Conservation (phyloP, 2,329 filamentous ascomycete species). For the Microsporum audouinii region DNA sequence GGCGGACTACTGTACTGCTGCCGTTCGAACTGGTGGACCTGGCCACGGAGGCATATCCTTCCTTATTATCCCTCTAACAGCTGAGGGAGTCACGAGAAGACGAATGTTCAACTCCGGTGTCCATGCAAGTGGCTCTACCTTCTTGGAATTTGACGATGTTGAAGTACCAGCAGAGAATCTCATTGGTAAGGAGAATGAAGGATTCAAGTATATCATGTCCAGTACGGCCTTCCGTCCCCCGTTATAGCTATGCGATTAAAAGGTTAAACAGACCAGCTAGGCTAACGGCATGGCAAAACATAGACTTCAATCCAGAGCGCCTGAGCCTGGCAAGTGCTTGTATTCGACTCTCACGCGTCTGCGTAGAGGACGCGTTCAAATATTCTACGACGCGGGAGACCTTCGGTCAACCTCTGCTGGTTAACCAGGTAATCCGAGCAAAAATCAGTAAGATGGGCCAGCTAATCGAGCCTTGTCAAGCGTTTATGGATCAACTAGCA, state of each 20-base stretch:
- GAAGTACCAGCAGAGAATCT: constrained; percentile 58
- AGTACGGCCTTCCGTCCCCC: constrained; percentile 28
- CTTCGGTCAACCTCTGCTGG: constrained; percentile 48
- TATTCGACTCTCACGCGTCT: constrained; percentile 51
- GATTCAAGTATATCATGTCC: constrained; percentile 63
- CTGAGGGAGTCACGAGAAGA: constrained; percentile 41
- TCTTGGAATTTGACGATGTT: constrained; percentile 63
- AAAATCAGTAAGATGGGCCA: constrained; percentile 51
- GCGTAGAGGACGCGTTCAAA: constrained; percentile 48
- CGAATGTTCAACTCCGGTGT: constrained; percentile 54
- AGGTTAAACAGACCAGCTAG: neutral
- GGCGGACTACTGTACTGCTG: constrained; percentile 52
- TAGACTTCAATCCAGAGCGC: constrained; percentile 64
- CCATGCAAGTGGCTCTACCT: constrained; percentile 51
- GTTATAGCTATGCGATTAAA: neutral
- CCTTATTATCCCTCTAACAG: constrained; percentile 44
- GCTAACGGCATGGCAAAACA: neutral
- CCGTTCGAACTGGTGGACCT: constrained; percentile 47
- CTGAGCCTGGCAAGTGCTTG: constrained; percentile 53
- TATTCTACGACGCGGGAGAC: constrained; percentile 55
- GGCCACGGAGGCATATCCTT: constrained; percentile 46
- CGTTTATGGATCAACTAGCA: constrained; percentile 51
- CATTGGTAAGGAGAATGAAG: constrained; percentile 56
- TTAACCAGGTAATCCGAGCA: constrained; percentile 47
- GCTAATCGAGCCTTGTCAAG: constrained; percentile 50